phyloP scores from a whole-genome alignment of 2,329 filamentous ascomycete genomes.

The Penicillium psychrosexuale region DNA sequence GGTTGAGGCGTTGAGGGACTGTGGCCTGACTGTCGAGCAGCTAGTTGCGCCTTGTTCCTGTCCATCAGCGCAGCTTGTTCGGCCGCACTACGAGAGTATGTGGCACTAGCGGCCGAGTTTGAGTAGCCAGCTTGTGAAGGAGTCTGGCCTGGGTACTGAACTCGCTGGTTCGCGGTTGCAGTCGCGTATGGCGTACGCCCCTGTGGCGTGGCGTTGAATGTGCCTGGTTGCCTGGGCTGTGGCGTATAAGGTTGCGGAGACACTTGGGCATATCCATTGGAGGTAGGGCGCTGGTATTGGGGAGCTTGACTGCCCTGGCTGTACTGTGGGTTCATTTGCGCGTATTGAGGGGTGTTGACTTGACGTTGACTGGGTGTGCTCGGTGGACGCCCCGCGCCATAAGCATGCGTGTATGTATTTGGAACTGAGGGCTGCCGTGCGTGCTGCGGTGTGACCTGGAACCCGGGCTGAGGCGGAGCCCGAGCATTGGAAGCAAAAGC shows the following conservation, averaged over 20 bases:
- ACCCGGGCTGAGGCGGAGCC: conserved; percentile 26
- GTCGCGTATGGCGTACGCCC: conserved; percentile 36
- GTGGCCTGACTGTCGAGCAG: conserved; percentile 31
- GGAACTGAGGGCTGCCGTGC: conserved; percentile 32
- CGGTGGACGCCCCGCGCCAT: conserved; percentile 32
- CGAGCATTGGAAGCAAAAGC: conserved; percentile 31
- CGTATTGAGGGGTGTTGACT: conserved; percentile 35
- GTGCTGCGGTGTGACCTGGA: conserved; percentile 31
- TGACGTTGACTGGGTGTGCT: conserved; percentile 38
- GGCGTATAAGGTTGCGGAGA: conserved; percentile 37
- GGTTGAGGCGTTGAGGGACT: conserved; percentile 37
- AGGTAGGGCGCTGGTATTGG: conserved; percentile 41
- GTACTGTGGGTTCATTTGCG: conserved; percentile 34
- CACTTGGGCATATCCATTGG: conserved; percentile 39
- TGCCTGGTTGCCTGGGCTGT: conserved; percentile 33
- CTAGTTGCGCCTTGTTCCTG: conserved; percentile 38
- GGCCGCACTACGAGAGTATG: conserved; percentile 40
- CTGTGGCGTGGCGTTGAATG: conserved; percentile 35
- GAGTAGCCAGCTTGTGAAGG: conserved; percentile 32
- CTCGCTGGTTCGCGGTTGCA: conserved; percentile 28
- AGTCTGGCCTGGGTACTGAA: conserved; percentile 30
- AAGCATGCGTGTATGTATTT: conserved; percentile 34
- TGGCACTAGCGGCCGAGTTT: conserved; percentile 35
- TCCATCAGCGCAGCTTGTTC: conserved; percentile 42
- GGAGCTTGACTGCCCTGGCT: conserved; percentile 35